A percentile compares a stretch with the other conserved stretches of the same genome.
These are phyloP conservation scores for Priceomyces haplophilus DNA, from an alignment of 805 yeast species.

Conservation along the genomic window DNA sequence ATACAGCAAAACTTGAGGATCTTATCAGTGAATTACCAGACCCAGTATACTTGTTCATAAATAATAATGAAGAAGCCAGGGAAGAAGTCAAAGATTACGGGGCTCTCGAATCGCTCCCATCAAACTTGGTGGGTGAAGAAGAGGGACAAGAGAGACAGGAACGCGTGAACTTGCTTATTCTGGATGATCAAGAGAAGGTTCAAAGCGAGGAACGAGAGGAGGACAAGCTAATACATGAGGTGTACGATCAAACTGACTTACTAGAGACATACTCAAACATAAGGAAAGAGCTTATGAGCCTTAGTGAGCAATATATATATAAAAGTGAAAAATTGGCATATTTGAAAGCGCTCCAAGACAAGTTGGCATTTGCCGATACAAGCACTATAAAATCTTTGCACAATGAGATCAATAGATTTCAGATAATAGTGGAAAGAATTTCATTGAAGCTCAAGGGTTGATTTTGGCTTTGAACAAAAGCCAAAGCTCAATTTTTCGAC, in stretches of 20 bases:
- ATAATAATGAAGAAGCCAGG: constrained; percentile 7
- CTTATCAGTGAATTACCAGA: constrained; percentile 34
- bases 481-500: too few relatives aligned
- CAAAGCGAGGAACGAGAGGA: constrained; percentile 1
- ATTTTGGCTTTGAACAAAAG: background rate
- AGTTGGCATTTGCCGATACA: constrained; percentile 7
- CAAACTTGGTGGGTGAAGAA: too few relatives aligned
- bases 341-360: constrained; percentile 13
- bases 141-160: background rate
- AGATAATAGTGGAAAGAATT: constrained; percentile 12
- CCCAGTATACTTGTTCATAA: constrained; percentile 23
- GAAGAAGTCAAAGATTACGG: constrained; percentile 6
- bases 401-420: constrained; percentile 25
- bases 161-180: constrained; percentile 13
- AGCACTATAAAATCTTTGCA: constrained; percentile 5
- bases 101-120: too few relatives aligned
- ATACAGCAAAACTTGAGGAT: constrained; percentile 18
- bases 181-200: constrained; percentile 18
- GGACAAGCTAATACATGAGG: constrained; percentile 1
- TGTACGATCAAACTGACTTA: constrained; percentile 2
- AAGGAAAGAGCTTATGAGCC: constrained; percentile 13
- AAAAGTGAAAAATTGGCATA: constrained; percentile 30
- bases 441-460: constrained; percentile 8
- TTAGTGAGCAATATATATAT: constrained; percentile 22
- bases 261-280: constrained; percentile 20